phyloP scores from a whole-genome alignment of 345 rosid species.

The Salix arbutifolia region DNA sequence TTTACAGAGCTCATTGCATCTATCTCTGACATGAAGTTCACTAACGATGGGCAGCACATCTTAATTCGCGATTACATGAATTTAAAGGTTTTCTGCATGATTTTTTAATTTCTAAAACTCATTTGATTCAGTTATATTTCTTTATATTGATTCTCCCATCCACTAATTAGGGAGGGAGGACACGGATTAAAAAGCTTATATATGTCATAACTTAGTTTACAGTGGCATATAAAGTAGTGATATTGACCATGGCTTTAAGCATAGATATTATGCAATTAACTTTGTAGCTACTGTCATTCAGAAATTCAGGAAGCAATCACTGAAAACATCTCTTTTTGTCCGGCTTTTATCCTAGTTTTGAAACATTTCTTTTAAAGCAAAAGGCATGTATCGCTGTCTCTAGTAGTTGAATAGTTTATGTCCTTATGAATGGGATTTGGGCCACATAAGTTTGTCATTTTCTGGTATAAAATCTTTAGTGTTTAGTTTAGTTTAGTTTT shows the following conservation, averaged over 20 bases:
- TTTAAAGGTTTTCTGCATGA: conserved; percentile 42
- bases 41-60: conserved; percentile 49
- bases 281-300: background rate
- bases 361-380: background rate
- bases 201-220: background rate
- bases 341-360: background rate
- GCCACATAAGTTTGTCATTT: background rate
- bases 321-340: background rate
- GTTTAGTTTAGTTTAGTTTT: background rate
- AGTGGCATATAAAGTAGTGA: background rate
- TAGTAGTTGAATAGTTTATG: background rate
- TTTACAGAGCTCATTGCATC: conserved; percentile 57
- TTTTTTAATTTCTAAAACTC: conserved; percentile 5
- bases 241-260: background rate
- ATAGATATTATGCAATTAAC: background rate
- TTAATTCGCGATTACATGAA: conserved; percentile 65
- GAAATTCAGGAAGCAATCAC: background rate
- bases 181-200: background rate
- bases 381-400: background rate
- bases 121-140: background rate
- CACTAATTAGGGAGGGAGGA: background rate
- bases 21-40: conserved; percentile 57
- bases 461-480: background rate
- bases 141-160: conserved; percentile 4
- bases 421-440: background rate